Evolutionary conservation across 768 basidiomycete genomes (phyloP).

Genomic region (Fomitopsis pulvina): DNA sequence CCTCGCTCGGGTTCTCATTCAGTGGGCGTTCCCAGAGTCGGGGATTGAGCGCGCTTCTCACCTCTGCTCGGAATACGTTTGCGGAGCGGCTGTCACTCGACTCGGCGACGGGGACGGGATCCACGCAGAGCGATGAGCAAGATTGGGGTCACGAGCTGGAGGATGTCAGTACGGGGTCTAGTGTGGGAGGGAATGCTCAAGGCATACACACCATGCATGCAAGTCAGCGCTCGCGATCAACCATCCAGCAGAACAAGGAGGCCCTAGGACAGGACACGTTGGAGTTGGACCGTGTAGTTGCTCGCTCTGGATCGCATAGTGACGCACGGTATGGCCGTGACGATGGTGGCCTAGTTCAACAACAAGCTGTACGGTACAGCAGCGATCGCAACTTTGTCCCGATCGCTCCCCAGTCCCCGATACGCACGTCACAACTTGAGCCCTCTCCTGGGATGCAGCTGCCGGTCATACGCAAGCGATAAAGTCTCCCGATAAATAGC

Average conservation of each 20-base stretch:
- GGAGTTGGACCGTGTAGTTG: no score
- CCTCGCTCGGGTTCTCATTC: not conserved
- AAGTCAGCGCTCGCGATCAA: no score
- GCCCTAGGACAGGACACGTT: no score
- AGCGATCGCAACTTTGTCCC: not conserved
- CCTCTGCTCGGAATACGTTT: slow-evolving; percentile 5
- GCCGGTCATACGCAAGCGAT: slow-evolving; percentile 3
- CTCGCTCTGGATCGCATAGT: not conserved
- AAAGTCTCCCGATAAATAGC: not conserved
- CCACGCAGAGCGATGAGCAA: slow-evolving; percentile 20
- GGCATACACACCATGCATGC: no score
- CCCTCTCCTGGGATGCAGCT: slow-evolving; percentile 25
- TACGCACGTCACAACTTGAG: slow-evolving; percentile 24
- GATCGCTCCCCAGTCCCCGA: not conserved
- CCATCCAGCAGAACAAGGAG: no score
- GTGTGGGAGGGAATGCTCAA: not conserved
- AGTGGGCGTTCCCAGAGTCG: slow-evolving; percentile 9
- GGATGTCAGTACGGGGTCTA: slow-evolving; percentile 10
- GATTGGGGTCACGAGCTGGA: slow-evolving; percentile 24
- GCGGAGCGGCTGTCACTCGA: slow-evolving; percentile 19
- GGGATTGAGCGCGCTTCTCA: slow-evolving; percentile 12
- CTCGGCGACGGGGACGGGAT: slow-evolving; percentile 17
- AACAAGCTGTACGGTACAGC: no score
- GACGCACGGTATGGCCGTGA: not conserved
- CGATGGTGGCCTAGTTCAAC: no score